Conservation (phyloP, 495 filamentous ascomycete genomes). For the Aspergillus incahuasiensis region DNA sequence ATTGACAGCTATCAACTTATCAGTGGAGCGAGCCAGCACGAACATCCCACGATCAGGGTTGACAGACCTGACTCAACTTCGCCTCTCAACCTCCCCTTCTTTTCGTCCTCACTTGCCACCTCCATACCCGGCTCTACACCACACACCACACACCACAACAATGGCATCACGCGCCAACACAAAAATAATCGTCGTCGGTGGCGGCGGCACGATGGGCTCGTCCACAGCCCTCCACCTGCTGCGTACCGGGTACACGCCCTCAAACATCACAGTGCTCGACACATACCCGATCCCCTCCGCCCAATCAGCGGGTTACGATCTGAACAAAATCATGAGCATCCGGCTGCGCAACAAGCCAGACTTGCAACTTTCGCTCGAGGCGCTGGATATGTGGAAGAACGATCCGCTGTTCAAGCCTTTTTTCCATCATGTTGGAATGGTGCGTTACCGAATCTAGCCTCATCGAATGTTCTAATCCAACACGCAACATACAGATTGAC, state of each 20-base stretch:
- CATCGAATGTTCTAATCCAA: no score
- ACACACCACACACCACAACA: no score
- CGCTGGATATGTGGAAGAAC: slow-evolving; percentile 4
- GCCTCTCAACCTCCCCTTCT: neutral
- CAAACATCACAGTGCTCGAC: slow-evolving; percentile 4
- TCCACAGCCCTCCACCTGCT: slow-evolving; percentile 3
- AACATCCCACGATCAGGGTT: neutral
- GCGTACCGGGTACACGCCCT: slow-evolving; percentile 1
- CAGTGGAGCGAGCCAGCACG: neutral
- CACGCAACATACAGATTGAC: neutral
- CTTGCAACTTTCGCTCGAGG: neutral
- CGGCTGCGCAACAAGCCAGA: slow-evolving; percentile 1
- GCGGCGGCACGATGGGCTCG: slow-evolving; percentile 3
- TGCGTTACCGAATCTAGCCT: neutral
- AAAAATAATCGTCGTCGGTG: slow-evolving; percentile 1
- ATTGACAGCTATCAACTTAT: neutral
- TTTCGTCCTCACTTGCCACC: neutral
- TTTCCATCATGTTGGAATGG: slow-evolving; percentile 4
- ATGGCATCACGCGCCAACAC: slow-evolving; percentile 1
- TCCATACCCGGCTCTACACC: neutral
- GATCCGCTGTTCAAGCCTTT: slow-evolving; percentile 3
- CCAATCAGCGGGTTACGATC: neutral
- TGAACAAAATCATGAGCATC: slow-evolving; percentile 9
- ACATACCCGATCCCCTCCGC: neutral
- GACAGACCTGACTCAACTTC: neutral